Evolutionary conservation across 2,329 filamentous ascomycete species (phyloP).

Genomic region (Fusarium caatingaense): DNA sequence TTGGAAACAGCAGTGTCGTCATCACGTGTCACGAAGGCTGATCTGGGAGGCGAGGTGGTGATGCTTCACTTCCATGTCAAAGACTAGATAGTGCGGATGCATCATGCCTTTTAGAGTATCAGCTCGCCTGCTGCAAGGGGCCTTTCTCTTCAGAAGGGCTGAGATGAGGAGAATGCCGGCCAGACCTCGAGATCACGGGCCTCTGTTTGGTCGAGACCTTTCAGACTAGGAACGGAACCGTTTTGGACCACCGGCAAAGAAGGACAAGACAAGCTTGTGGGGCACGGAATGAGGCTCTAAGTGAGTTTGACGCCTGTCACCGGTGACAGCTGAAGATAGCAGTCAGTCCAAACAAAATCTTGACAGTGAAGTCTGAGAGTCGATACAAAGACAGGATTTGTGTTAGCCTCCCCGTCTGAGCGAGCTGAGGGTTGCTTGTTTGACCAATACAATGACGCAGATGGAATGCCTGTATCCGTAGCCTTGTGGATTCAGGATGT

Average conservation of each 20-base stretch:
- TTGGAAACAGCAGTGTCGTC: constrained; percentile 32
- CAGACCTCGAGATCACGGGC: constrained; percentile 21
- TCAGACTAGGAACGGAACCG: constrained; percentile 6
- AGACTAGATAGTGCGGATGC: neutral
- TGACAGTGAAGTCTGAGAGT: neutral
- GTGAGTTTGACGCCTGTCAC: constrained; percentile 5
- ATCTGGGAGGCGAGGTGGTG: constrained; percentile 26
- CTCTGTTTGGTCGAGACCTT: constrained; percentile 32
- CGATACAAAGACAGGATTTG: neutral
- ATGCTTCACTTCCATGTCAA: neutral
- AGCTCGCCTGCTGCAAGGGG: constrained; percentile 17
- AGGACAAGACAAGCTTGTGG: constrained; percentile 15
- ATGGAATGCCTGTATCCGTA: constrained; percentile 32
- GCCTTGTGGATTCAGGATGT: constrained; percentile 28
- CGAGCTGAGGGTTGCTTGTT: neutral
- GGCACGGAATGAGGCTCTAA: constrained; percentile 28
- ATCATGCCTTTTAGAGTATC: constrained; percentile 11
- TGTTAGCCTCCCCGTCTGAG: constrained; percentile 9
- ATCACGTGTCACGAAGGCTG: constrained; percentile 40
- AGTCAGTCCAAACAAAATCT: neutral
- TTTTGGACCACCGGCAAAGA: neutral
- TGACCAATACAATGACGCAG: constrained; percentile 39
- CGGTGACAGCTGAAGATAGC: neutral
- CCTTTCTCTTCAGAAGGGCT: neutral
- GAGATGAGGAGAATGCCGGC: constrained; percentile 23